These are phyloP conservation scores for Suillus cothurnatus DNA, from an alignment of 768 basidiomycete species.

Conservation along the genomic window DNA sequence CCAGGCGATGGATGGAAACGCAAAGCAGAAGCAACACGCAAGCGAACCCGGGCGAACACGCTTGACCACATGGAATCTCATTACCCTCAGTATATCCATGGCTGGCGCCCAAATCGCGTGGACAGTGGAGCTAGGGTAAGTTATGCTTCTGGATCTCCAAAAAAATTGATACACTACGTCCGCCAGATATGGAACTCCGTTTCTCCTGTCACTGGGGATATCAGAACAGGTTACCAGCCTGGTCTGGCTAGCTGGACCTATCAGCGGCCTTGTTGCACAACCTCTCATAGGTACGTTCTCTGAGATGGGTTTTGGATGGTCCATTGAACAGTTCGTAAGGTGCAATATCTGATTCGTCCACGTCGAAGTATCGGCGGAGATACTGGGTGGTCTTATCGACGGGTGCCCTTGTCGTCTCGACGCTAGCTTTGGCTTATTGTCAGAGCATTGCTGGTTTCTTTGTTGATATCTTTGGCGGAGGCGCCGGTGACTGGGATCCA, in stretches of 20 bases:
- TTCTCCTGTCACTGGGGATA: constrained; percentile 77
- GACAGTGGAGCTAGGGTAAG: constrained; percentile 93
- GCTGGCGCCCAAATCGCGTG: constrained; percentile 93
- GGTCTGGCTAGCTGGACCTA: constrained; percentile 95
- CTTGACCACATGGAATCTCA: constrained; percentile 64
- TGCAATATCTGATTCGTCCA: constrained; percentile 93
- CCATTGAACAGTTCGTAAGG: constrained; percentile 46
- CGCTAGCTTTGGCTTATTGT: constrained; percentile 83
- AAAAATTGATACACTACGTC: background rate
- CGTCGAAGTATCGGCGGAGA: constrained; percentile 86
- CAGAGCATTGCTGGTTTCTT: constrained; percentile 67
- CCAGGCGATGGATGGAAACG: constrained; percentile 35
- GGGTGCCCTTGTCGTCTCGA: constrained; percentile 74
- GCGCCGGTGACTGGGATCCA: constrained; percentile 88
- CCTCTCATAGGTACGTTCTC: constrained; percentile 83
- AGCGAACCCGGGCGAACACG: constrained; percentile 30
- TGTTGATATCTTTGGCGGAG: constrained; percentile 75
- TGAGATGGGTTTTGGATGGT: constrained; percentile 3
- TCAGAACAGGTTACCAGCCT: constrained; percentile 90
- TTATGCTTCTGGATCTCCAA: constrained; percentile 6
- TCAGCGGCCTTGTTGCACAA: constrained; percentile 93
- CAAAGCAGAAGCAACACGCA: constrained; percentile 21
- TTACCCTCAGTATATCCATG: constrained; percentile 89
- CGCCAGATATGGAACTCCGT: constrained; percentile 91
- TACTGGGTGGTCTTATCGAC: constrained; percentile 95